Evolutionary conservation across 495 filamentous ascomycete species (phyloP).

Genomic region (Annulohypoxylon stygium): DNA sequence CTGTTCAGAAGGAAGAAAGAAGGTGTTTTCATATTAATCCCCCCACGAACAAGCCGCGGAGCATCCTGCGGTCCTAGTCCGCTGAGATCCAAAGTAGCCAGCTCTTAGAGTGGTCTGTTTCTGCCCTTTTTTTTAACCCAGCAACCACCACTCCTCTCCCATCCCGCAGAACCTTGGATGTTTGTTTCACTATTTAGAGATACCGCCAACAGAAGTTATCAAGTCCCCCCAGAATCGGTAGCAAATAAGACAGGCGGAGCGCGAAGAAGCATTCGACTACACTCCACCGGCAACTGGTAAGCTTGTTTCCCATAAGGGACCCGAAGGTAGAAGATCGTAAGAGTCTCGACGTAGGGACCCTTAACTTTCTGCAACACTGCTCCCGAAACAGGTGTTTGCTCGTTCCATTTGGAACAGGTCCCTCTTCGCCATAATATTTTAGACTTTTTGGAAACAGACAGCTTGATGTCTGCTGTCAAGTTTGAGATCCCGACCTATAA

Average conservation of each 20-base stretch:
- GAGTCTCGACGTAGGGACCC: conserved; percentile 35
- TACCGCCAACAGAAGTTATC: conserved; percentile 27
- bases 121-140: conserved; percentile 25
- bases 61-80: conserved; percentile 44
- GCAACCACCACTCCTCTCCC: conserved; percentile 29
- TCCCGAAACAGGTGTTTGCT: conserved; percentile 52
- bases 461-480: conserved; percentile 66
- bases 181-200: conserved; percentile 46
- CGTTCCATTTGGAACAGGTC: conserved; percentile 43
- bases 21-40: conserved; percentile 52
- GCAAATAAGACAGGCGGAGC: conserved; percentile 48
- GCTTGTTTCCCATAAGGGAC: neutral
- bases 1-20: conserved; percentile 49
- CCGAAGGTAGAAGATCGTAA: neutral
- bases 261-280: conserved; percentile 18
- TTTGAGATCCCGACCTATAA: conserved; percentile 63
- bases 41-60: conserved; percentile 42
- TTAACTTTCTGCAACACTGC: conserved; percentile 43
- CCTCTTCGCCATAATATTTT: conserved; percentile 19
- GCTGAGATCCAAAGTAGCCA: conserved; percentile 39
- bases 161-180: conserved; percentile 36
- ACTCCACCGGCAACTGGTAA: conserved; percentile 1
- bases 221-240: conserved; percentile 42
- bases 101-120: conserved; percentile 35
- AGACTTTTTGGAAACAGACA: conserved; percentile 47